Evolutionary conservation across 805 yeast species (phyloP).

Genomic region (Starmera caribaea): DNA sequence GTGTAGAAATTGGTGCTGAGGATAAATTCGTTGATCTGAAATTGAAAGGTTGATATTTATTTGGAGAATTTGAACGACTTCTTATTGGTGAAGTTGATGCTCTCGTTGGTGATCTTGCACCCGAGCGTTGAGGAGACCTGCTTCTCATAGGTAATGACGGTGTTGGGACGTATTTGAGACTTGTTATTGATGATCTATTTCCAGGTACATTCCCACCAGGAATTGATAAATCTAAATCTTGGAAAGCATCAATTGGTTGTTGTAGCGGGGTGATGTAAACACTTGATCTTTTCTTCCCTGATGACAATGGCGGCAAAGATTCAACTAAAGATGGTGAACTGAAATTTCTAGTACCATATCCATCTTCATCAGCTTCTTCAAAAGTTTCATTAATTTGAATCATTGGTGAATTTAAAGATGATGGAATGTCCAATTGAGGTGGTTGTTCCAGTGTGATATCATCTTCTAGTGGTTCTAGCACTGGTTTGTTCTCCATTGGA

Average conservation of each 20-base stretch:
- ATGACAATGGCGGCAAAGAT: slow-evolving; percentile 4
- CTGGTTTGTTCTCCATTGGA: no score
- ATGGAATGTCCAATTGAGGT: no score
- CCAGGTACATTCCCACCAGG: slow-evolving; percentile 21
- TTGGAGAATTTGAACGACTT: slow-evolving; percentile 16
- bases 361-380: neutral
- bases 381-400: no score
- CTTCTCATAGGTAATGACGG: slow-evolving; percentile 15
- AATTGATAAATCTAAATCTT: slow-evolving; percentile 7
- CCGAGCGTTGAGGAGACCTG: slow-evolving; percentile 19
- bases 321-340: slow-evolving; percentile 5
- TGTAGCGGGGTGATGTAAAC: neutral
- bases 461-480: no score
- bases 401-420: no score
- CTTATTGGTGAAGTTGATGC: slow-evolving; percentile 22
- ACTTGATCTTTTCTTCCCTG: slow-evolving; percentile 1
- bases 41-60: slow-evolving; percentile 44
- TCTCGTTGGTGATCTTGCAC: slow-evolving; percentile 20
- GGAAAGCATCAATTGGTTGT: slow-evolving; percentile 10
- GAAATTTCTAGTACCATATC: neutral
- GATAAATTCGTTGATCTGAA: slow-evolving; percentile 44
- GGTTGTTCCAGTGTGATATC: no score
- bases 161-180: slow-evolving; percentile 18
- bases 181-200: slow-evolving; percentile 15
- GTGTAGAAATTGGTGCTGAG: no score